Evolutionary conservation across 2,329 filamentous ascomycete genomes (phyloP), one percentile per base, ranked within the genome.

Genomic region (Fusarium sp.): DNA sequence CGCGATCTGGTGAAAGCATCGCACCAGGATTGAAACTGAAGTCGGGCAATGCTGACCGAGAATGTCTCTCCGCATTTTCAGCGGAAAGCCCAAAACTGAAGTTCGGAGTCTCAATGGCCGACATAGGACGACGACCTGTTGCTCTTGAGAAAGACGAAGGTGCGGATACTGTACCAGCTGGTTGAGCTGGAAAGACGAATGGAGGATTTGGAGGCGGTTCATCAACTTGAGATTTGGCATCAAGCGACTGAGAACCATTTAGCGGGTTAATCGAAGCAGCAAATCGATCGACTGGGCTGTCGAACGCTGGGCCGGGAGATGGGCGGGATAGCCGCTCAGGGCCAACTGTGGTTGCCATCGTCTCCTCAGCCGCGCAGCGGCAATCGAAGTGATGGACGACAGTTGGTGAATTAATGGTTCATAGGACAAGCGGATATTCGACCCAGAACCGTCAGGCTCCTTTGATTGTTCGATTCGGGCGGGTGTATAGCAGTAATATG

Each of bases 171-270:
- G 86, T 66, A 4, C 74, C 81, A 2, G 85, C 77, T 10, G 84
- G 79, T 47, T 81, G 79, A 24, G 83, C 79, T 3, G 90, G 90
- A 72, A 92, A 92, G 61, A 89, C 84, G 74, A 92, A 92, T 8
- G 85, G 85, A 30, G 90, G 89, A 56, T 91, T 91, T 48, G 89
- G 88, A 53, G 82, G 83, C 55, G 86, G 85, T 12, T 71, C 46
- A 52, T 61, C 52, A 25, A 60, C 37, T 16, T 76, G 54, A 14
- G 57, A 25, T 11, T 74, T 42, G 16, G 51, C 42, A 24, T 57
- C 68, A 18, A 70, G 54, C 27, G 73, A 53, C 41, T 70, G 58
- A 29, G 70, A 59, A 47, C 67, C 64, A 57, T 58, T 30, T 57
- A 72, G 32, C 30, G 63, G 51, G 29, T 64, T 61, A 58, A 75